Base-by-base conservation (phyloP, 164 flowering plant genomes). In the Platanus orientalis region DNA sequence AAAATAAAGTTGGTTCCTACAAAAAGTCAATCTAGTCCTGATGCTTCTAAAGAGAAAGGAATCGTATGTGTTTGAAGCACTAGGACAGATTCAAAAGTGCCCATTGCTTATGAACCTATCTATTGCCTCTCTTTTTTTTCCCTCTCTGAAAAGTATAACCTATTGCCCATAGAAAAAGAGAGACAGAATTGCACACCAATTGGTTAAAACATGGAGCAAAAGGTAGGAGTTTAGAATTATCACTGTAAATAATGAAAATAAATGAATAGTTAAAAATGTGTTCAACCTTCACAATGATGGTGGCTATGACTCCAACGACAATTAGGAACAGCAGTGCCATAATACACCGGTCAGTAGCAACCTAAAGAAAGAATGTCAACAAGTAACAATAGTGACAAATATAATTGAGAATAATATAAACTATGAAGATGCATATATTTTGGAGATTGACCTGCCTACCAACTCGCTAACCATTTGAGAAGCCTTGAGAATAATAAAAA, bases 291-390 rank as follows among this genome's bases (percentile, higher is more conserved):
- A 89, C 97, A 70, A 92, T 85, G 48, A 92, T 83, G 73, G 86
- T 74, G 64, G 94, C 89, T 69, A 92, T 66, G 47, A 92, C 97
- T 49, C 97, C 97, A 51, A 78, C 3, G 58, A 87, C 97, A 60
- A 92, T 82, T 48, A 92, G 69, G 77, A 87, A 79, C 55, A 92
- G 94, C 56, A 92, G 51, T 48, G 77, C 84, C 94, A 92, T 86
- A 61, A 92, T 89, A 72, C 97, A 92, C 64, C 67, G 70, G 72
- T 92, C 97, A 73, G 97, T 92, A 50, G 97, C 97, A 82, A 92
- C 89, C 97, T 91, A 68, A 40, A 32, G 23, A 70, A 50, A 57
- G 20, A 40, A 67, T 21, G 32, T 24, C 29, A 64, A 9, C 16
- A 20, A 34, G 55, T 12, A 52, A 63, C 42, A 29, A 19, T 53